Evolutionary conservation across 495 filamentous ascomycete species (phyloP).

Genomic region (Aspergillus baeticus): DNA sequence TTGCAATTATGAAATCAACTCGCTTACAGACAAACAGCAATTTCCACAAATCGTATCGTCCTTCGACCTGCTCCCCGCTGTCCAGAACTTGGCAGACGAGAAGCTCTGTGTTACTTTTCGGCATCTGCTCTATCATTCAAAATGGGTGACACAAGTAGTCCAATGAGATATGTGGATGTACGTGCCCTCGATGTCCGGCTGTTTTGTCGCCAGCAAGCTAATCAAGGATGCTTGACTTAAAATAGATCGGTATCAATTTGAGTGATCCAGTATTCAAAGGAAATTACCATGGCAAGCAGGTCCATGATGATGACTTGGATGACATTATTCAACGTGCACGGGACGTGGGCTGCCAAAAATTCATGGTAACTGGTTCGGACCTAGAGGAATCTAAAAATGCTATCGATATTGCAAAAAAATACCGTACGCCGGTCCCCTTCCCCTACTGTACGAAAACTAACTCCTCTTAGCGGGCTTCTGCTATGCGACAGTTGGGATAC

Average conservation of each 20-base stretch:
- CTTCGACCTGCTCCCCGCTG: slow-evolving; percentile 1
- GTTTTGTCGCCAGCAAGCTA: slow-evolving; percentile 6
- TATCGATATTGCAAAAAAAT: slow-evolving; percentile 66
- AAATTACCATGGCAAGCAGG: slow-evolving; percentile 76
- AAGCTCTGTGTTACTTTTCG: slow-evolving; percentile 10
- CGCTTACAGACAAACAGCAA: slow-evolving; percentile 13
- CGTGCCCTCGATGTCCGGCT: slow-evolving; percentile 2
- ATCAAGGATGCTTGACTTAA: slow-evolving; percentile 4
- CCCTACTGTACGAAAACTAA: neutral
- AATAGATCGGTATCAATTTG: slow-evolving; percentile 87
- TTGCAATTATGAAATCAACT: no score
- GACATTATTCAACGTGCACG: slow-evolving; percentile 73
- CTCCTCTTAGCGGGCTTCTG: slow-evolving; percentile 64
- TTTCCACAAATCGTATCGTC: slow-evolving; percentile 9
- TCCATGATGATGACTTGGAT: slow-evolving; percentile 75
- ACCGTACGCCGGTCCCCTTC: slow-evolving; percentile 53
- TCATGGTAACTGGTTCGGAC: slow-evolving; percentile 93
- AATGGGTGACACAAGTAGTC: slow-evolving; percentile 34
- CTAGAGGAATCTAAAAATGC: slow-evolving; percentile 74
- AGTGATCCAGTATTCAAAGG: slow-evolving; percentile 85
- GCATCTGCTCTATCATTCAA: slow-evolving; percentile 6
- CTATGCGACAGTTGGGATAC: slow-evolving; percentile 88
- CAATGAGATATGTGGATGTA: slow-evolving; percentile 48
- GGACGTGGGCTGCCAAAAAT: slow-evolving; percentile 76
- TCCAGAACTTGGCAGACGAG: neutral